Evolutionary conservation across 148 eudicot species (phyloP), one percentile per base, ranked within the genome.

Genomic region (Rhododendron griersonianum): DNA sequence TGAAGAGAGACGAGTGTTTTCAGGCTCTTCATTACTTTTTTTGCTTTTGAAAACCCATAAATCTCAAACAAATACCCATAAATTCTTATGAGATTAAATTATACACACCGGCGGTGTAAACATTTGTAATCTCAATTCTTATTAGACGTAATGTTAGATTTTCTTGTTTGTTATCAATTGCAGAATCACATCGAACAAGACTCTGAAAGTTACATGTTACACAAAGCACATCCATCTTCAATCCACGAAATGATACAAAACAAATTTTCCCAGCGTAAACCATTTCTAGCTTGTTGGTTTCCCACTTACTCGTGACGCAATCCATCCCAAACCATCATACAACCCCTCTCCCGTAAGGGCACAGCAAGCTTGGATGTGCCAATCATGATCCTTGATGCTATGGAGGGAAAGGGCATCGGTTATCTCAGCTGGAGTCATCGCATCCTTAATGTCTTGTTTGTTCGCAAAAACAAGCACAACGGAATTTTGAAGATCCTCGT

Each of bases 241-340:
- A 44, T 21, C 25, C 30, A 44, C n/a, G 5, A 8, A 41, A 78
- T 1, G 11, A 39, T 41, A 10, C 18, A 8, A 23, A 78, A 41
- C 51, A 19, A 3, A 4, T 13, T 33, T 35, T 11, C 21, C 16
- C 9, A 79, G 4, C 57, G n/a, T 23, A 30, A 25, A 39, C 5
- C 51, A 28, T 57, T 33, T 55, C 87, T 91, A 96, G 92, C 95
- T 95, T 14, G 96, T 88, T 13, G 98, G 87, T 91, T 97, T 96
- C 35, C 98, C 98, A 44, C 93, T 88, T 80, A 97, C 99, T 35
- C 87, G 87, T 88, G 94, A 95, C 11, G 99, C 98, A 78, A 97
- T 92, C 99, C 99, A 97, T 28, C 99, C 99, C 86, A 97, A 86
- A 39, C 99, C 99, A 87, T 97, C 99, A 78, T 95, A 96, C 78